phyloP scores from a whole-genome alignment of 2,329 filamentous ascomycete species.

The Emergomyces orientalis region DNA sequence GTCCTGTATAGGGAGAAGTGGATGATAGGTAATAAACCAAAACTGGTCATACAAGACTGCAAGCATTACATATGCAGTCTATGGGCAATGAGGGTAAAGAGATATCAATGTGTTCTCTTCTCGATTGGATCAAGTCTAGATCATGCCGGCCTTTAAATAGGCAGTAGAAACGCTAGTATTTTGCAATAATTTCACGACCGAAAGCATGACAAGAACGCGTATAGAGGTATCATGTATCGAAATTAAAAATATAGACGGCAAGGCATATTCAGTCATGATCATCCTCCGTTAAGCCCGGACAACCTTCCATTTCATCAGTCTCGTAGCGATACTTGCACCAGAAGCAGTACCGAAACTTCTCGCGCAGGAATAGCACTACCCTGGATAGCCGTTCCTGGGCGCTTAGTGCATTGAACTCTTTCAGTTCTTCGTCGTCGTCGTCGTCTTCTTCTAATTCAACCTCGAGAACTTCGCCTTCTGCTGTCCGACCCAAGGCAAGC shows the following conservation, averaged over 20 bases:
- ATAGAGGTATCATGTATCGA: neutral
- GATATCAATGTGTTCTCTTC: no score
- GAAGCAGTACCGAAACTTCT: slow-evolving; percentile 75
- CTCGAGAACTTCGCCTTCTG: slow-evolving; percentile 34
- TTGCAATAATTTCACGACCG: neutral
- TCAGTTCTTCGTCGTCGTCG: slow-evolving; percentile 70
- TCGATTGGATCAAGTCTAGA: neutral
- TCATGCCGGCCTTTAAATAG: neutral
- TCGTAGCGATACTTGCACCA: slow-evolving; percentile 87
- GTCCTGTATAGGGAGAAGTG: neutral
- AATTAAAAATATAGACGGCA: neutral
- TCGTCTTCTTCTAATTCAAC: slow-evolving; percentile 63
- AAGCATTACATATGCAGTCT: neutral
- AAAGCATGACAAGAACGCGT: neutral
- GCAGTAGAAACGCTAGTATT: neutral
- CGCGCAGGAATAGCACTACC: slow-evolving; percentile 60
- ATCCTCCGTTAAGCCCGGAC: slow-evolving; percentile 78
- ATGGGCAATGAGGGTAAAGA: neutral
- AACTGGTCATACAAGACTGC: neutral
- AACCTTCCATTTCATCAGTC: slow-evolving; percentile 66
- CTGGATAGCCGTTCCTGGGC: slow-evolving; percentile 56
- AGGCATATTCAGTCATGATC: slow-evolving; percentile 52
- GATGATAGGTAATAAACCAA: neutral
- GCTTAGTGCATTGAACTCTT: slow-evolving; percentile 64
- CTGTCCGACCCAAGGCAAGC: slow-evolving; percentile 53